Evolutionary conservation across 108 stramenopile species (phyloP).

Genomic region (Nitzschia inconspicua): DNA sequence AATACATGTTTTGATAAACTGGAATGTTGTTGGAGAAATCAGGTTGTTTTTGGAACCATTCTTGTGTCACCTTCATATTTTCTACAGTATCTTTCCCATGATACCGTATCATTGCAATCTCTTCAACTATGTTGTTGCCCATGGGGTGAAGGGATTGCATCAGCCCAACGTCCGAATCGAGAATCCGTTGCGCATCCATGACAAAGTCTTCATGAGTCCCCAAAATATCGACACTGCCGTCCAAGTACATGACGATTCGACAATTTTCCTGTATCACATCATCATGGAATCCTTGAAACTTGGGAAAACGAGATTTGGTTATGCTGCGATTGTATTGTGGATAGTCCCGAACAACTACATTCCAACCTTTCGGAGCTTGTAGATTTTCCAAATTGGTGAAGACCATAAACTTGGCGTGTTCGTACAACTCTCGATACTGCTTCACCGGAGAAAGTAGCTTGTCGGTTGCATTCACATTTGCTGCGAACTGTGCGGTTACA

Average conservation of each 20-base stretch:
- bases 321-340: conserved; percentile 14
- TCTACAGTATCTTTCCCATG: conserved; percentile 3
- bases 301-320: conserved; percentile 21
- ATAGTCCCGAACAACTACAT: background rate
- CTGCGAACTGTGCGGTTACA: too few species aligned
- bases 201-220: conserved; percentile 4
- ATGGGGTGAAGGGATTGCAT: conserved; percentile 16
- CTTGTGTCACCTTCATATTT: conserved; percentile 8
- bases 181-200: conserved; percentile 2
- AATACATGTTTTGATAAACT: background rate
- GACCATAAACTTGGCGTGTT: too few species aligned
- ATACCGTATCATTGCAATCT: conserved; percentile 6
- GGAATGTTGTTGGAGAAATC: background rate
- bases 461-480: too few species aligned
- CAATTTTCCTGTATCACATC: background rate
- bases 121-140: conserved; percentile 9
- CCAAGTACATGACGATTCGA: conserved; percentile 19
- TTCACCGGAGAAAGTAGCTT: too few species aligned
- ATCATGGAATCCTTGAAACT: conserved; percentile 20
- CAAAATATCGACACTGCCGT: conserved; percentile 12
- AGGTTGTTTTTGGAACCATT: conserved; percentile 3
- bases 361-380: conserved; percentile 4
- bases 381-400: conserved; percentile 18
- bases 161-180: conserved; percentile 1
- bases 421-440: too few species aligned